These are phyloP conservation scores for Suaeda aralocaspica DNA, from an alignment of 148 eudicot genomes.

Conservation along the genomic window DNA sequence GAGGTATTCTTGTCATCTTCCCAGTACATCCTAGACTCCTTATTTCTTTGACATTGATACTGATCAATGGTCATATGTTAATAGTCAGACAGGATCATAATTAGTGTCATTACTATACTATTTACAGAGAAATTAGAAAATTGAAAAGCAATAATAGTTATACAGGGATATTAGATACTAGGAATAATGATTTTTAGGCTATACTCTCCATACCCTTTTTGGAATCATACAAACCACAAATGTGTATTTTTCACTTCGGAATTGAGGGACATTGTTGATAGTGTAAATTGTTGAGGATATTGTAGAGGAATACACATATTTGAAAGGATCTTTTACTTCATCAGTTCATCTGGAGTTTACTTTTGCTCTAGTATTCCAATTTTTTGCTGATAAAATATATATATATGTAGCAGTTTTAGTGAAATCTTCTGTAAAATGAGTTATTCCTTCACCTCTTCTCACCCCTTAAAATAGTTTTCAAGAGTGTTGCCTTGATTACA, in stretches of 20 bases:
- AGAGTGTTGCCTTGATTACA: too few relatives aligned
- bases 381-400: too few relatives aligned
- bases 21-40: constrained; percentile 41
- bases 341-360: neutral
- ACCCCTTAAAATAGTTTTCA: neutral
- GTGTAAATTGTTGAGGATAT: constrained; percentile 18
- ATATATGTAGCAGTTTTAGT: too few relatives aligned
- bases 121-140: neutral
- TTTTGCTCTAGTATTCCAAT: constrained; percentile 3
- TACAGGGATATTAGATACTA: neutral
- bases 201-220: neutral
- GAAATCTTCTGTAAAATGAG: too few relatives aligned
- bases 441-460: neutral
- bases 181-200: constrained; percentile 13
- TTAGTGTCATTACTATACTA: neutral
- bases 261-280: neutral
- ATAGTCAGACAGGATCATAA: neutral
- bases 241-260: constrained; percentile 17
- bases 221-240: constrained; percentile 13
- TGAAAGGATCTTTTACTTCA: constrained; percentile 3
- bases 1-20: constrained; percentile 80
- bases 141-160: constrained; percentile 4
- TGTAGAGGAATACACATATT: neutral
- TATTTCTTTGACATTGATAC: neutral
- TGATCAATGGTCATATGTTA: neutral